phyloP scores from a whole-genome alignment of 75 land plant species.

The Picea glauca region DNA sequence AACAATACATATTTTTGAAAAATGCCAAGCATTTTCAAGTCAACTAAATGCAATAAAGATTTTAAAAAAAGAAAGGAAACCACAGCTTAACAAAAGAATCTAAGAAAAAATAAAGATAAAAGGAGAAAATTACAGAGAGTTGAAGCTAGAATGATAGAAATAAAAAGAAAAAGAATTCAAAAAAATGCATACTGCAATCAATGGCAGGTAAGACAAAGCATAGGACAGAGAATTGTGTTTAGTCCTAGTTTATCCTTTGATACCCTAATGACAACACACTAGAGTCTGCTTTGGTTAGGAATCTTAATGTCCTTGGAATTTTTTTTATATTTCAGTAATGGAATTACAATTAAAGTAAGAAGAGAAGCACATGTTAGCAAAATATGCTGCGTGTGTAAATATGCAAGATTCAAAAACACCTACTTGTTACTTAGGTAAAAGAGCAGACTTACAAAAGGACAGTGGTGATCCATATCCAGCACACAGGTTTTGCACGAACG shows the following conservation, averaged over 20 bases:
- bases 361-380: neutral
- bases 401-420: neutral
- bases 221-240: neutral
- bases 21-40: neutral
- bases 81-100: no score
- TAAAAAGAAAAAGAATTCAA: neutral
- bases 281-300: neutral
- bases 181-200: neutral
- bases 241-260: neutral
- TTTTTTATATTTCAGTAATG: neutral
- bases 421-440: conserved; percentile 3
- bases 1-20: neutral
- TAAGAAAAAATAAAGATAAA: neutral
- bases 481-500: conserved; percentile 80
- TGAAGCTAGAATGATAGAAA: neutral
- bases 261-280: neutral
- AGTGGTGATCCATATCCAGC: conserved; percentile 98
- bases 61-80: no score
- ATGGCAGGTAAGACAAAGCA: neutral
- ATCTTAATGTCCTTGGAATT: neutral
- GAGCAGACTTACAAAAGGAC: conserved; percentile 94
- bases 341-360: neutral
- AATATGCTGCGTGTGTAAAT: neutral
- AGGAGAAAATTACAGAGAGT: neutral
- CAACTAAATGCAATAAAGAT: neutral